These are phyloP conservation scores for Kandelia obovata DNA, from an alignment of 345 rosid species.

Conservation along the genomic window DNA sequence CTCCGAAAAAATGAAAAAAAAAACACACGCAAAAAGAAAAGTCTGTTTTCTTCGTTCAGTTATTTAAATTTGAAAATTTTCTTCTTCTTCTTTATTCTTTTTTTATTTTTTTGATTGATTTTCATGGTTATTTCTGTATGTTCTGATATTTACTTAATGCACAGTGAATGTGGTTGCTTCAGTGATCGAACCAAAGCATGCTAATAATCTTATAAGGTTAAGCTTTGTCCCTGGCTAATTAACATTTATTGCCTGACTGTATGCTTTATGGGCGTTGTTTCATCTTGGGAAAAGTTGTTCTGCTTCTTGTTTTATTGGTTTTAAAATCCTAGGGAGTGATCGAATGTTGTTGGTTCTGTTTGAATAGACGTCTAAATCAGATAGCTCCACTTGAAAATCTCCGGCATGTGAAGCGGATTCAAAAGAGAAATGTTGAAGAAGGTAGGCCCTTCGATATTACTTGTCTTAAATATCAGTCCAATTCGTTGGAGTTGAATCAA, in stretches of 20 bases:
- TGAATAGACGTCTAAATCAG: constrained; percentile 57
- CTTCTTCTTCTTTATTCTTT: too few species aligned
- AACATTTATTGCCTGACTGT: not conserved
- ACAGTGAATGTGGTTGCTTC: constrained; percentile 68
- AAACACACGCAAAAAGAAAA: not conserved
- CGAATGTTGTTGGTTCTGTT: constrained; percentile 8
- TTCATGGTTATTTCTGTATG: not conserved
- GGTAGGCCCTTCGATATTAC: constrained; percentile 21
- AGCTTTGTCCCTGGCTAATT: not conserved
- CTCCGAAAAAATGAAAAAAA: not conserved
- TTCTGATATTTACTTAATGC: not conserved
- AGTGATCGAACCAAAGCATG: constrained; percentile 54
- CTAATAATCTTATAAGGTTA: constrained; percentile 66
- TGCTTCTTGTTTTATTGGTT: too few species aligned
- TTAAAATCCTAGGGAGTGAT: too few species aligned
- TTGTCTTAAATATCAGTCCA: not conserved
- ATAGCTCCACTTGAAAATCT: constrained; percentile 60
- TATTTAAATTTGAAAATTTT: too few species aligned
- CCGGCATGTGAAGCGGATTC: constrained; percentile 74
- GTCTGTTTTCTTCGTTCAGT: too few species aligned
- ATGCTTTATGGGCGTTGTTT: too few species aligned
- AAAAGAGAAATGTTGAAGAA: constrained; percentile 41
- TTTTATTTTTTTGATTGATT: not conserved
- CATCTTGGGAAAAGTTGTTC: too few species aligned
- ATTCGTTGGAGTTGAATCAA: not conserved